phyloP scores from a whole-genome alignment of 176 grass and related monocot species.

The Musa itinerans region DNA sequence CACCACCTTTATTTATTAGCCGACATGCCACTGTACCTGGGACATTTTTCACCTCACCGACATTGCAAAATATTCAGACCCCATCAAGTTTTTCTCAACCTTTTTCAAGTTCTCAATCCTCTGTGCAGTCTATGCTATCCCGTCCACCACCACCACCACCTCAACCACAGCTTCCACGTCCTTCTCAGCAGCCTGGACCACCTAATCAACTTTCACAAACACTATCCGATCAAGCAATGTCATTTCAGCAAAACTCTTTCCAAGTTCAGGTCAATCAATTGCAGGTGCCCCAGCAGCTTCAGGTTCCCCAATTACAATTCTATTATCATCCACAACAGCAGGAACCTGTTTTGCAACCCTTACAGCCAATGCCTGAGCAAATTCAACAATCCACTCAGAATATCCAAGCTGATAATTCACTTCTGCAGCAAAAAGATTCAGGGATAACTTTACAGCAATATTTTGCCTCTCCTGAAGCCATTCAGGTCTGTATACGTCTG shows the following conservation, averaged over 20 bases:
- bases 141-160: conserved; percentile 63
- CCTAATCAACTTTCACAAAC: conserved; percentile 36
- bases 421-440: conserved; percentile 42
- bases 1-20: conserved; percentile 34
- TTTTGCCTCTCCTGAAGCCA: conserved; percentile 91
- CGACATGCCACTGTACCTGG: conserved; percentile 32
- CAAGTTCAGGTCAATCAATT: conserved; percentile 48
- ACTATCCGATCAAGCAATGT: conserved; percentile 33
- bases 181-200: conserved; percentile 54
- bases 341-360: conserved; percentile 38
- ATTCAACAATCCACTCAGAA: conserved; percentile 31
- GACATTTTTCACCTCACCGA: conserved; percentile 29
- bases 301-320: conserved; percentile 55
- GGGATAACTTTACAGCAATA: conserved; percentile 60
- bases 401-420: conserved; percentile 35
- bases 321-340: conserved; percentile 57
- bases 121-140: conserved; percentile 39
- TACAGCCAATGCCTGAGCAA: conserved; percentile 37
- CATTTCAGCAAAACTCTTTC: conserved; percentile 36
- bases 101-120: conserved; percentile 38
- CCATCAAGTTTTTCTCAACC: conserved; percentile 44
- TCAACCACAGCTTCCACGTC: conserved; percentile 74
- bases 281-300: conserved; percentile 66
- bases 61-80: conserved; percentile 39
- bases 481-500: conserved; percentile 51